Evolutionary conservation across 441 rosid genomes (phyloP).

Genomic region (Metrosideros polymorpha): DNA sequence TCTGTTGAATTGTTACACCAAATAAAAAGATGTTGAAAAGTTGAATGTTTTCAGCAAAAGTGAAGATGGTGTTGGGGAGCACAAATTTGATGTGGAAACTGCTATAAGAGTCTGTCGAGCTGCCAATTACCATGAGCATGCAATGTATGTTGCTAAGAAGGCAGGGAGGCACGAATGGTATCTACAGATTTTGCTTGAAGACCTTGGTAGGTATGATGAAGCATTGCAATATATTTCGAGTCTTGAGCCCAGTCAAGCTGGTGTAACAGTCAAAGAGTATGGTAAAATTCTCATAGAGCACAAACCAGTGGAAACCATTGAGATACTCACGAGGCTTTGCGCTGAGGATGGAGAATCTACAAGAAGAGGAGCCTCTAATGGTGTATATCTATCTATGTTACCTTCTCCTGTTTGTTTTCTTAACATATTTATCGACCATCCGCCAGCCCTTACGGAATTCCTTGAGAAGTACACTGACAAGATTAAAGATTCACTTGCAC

Average conservation of each 20-base stretch:
- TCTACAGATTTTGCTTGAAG: conserved; percentile 87
- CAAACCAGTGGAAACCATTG: conserved; percentile 75
- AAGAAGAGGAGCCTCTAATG: conserved; percentile 48
- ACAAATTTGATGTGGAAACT: too few species aligned
- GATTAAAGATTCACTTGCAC: conserved; percentile 94
- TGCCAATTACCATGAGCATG: conserved; percentile 95
- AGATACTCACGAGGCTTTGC: conserved; percentile 82
- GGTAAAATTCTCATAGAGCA: conserved; percentile 93
- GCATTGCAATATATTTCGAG: conserved; percentile 80
- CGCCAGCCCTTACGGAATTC: conserved; percentile 73
- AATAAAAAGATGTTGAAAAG: conserved; percentile 90
- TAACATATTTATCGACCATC: conserved; percentile 79
- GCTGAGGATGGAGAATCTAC: conserved; percentile 54
- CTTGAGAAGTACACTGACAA: conserved; percentile 70
- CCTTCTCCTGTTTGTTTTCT: conserved; percentile 97
- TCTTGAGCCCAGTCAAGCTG: conserved; percentile 95
- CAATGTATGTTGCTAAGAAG: conserved; percentile 98
- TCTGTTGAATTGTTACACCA: conserved; percentile 90
- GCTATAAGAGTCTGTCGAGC: conserved; percentile 96
- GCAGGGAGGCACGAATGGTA: conserved; percentile 95
- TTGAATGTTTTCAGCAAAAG: conserved; percentile 75
- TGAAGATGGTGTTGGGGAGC: too few species aligned
- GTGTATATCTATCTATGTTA: conserved; percentile 62
- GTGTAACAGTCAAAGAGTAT: conserved; percentile 85
- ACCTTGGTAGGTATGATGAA: conserved; percentile 87